Evolutionary conservation across 805 yeast genomes (phyloP), one percentile per base, ranked within the genome.

Genomic region (Kuraishia ogatae): DNA sequence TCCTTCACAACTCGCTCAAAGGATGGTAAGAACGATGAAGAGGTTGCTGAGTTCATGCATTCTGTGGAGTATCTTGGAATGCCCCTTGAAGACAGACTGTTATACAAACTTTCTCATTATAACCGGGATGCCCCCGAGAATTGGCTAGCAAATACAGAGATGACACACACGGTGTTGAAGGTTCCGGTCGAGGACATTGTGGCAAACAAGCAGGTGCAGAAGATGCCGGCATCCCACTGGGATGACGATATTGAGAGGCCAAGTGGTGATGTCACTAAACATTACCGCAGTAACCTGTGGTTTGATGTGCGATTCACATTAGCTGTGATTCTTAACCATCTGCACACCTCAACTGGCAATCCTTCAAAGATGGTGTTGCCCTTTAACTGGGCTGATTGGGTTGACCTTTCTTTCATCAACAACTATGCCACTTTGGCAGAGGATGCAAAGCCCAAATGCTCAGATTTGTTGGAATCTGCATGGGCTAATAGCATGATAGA

Each of bases 371-470:
- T 47, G 22, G 19, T 15, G 4, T 56, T 68, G 4, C 72, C 72
- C 3, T 80, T 80, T 58, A 72, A 77, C 53, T 80, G 84, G 84
- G 69, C 74, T 8, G 84, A 80, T 57, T 80, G 84, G 84, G 73
- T 76, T 5, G 83, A 80, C 64, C 58, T 79, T 54, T 67, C 78
- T 1, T 56, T 60, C 17, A 62, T 80, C 50, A 75, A 79, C 58
- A 62, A 62, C 39, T 67, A 64, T 50, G 58, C 74, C 21, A 13
- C 17, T 22, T 23, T 22, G 66, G 77, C 55, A 1, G 66, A 57
- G 17, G 43, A 52, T 4, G n/a, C 35, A 29, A 50, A 50, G 53
- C 46, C 46, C 20, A 52, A 24, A 8, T 52, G 53, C 20, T 21
- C 46, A 29, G 22, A 52, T n/a, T 50, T 52, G 6, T 22, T 52